These are phyloP conservation scores for Lanmaoa rubissima DNA, from an alignment of 768 basidiomycete species.

Conservation along the genomic window DNA sequence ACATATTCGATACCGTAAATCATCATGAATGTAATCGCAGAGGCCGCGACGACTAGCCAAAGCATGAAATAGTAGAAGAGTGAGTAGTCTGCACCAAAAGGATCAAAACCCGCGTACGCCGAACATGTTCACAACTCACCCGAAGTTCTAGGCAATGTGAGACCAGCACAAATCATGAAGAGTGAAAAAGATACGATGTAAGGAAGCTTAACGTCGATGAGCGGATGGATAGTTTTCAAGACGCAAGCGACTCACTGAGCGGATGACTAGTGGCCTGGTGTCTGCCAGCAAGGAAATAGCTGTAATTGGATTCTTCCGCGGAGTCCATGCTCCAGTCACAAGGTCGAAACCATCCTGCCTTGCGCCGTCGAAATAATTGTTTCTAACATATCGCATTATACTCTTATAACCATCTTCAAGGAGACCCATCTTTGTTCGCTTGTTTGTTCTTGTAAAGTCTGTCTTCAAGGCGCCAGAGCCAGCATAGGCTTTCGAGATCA, in stretches of 20 bases:
- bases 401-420: conserved; percentile 89
- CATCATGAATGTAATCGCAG: conserved; percentile 70
- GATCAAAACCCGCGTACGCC: neutral
- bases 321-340: conserved; percentile 87
- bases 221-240: neutral
- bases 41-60: conserved; percentile 65
- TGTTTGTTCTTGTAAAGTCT: conserved; percentile 93
- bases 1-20: conserved; percentile 94
- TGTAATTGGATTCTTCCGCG: conserved; percentile 70
- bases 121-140: conserved; percentile 47
- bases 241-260: conserved; percentile 59
- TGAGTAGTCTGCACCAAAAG: conserved; percentile 62
- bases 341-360: conserved; percentile 94
- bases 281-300: conserved; percentile 74
- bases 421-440: conserved; percentile 75
- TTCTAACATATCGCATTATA: conserved; percentile 82
- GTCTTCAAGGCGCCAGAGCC: conserved; percentile 96
- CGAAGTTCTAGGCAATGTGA: conserved; percentile 84
- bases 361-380: conserved; percentile 95
- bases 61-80: conserved; percentile 81
- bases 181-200: conserved; percentile 75
- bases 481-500: conserved; percentile 85
- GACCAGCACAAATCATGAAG: conserved; percentile 84
- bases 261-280: conserved; percentile 74
- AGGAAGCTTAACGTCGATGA: conserved; percentile 63